These are phyloP conservation scores for Naganishia vaughanmartiniae DNA, from an alignment of 768 basidiomycete genomes.

Conservation along the genomic window DNA sequence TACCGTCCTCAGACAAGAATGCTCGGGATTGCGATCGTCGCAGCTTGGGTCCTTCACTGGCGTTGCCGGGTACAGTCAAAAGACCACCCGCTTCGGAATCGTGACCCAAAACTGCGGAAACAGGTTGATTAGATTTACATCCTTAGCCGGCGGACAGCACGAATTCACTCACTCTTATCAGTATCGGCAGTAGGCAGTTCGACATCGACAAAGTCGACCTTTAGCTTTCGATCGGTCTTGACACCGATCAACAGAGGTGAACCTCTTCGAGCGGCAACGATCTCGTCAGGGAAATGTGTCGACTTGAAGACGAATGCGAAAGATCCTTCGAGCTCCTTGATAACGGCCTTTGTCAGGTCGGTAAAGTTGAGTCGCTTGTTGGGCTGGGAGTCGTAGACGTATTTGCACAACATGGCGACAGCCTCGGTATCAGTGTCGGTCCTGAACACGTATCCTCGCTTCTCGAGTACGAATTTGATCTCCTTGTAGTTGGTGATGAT, in stretches of 20 bases:
- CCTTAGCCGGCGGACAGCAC: background rate
- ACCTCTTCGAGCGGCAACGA: slow-evolving; percentile 92
- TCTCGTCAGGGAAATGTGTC: slow-evolving; percentile 86
- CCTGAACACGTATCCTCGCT: slow-evolving; percentile 89
- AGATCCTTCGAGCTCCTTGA: slow-evolving; percentile 97
- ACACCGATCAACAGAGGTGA: slow-evolving; percentile 96
- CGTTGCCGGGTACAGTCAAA: slow-evolving; percentile 62
- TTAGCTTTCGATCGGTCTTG: slow-evolving; percentile 99
- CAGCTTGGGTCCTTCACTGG: slow-evolving; percentile 64
- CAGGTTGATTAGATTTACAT: background rate
- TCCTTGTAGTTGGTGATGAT: slow-evolving; percentile 86
- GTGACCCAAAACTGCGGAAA: slow-evolving; percentile 42
- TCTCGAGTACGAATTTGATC: slow-evolving; percentile 86
- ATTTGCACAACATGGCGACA: slow-evolving; percentile 92
- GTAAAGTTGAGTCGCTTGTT: slow-evolving; percentile 84
- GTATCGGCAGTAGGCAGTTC: slow-evolving; percentile 68
- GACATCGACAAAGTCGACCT: slow-evolving; percentile 99
- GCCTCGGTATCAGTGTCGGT: slow-evolving; percentile 98
- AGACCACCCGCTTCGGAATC: slow-evolving; percentile 55
- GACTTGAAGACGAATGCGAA: slow-evolving; percentile 99
- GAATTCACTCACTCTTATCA: slow-evolving; percentile 28
- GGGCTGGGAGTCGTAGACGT: slow-evolving; percentile 88
- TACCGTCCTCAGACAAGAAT: slow-evolving; percentile 97
- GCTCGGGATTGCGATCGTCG: slow-evolving; percentile 92
- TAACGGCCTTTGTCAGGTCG: slow-evolving; percentile 84